Base-by-base conservation (phyloP, 2,329 filamentous ascomycete species). In the Microdochium paspali region DNA sequence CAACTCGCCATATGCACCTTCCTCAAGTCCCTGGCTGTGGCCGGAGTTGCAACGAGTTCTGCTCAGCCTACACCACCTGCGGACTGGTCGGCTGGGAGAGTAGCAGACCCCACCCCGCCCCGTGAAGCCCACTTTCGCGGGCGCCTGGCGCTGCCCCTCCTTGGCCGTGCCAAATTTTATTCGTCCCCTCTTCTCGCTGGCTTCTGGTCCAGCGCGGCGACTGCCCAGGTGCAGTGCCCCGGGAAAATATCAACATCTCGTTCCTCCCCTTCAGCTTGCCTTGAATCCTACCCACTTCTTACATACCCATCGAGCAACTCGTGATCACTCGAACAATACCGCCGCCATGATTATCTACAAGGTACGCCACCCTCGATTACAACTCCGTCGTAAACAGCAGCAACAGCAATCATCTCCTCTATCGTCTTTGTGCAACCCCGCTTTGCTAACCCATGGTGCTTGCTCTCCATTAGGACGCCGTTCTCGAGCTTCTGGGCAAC, bases 301-400 rank as follows among this genome's bases (percentile, higher is more conserved):
- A 52, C 50, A 46, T 45, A 44, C 49, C 23, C 42, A 46, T 43
- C 31, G 53, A 44, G 49, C 53, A 46, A 51, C 49, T 50, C 52
- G 46, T 52, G 46, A 42, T 51, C 47, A 49, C 51, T 53, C 48
- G 40, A 49, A 44, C 46, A 31, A 43, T 30, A 51, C 52, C 69
- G 69, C 61, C 77, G 85, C 71, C 61, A 88, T 88, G 84, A 76
- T 86, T 66, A 86, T 88, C 65, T 87, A 68, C 80, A 82, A 75
- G 70, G 84, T 86, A 67, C 26, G 26, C 26, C 13, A 7, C 26
- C 13, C 26, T 28, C 26, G 26, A 7, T 28, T 51, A 72, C 60
- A 35, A 5, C 42, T 45, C n/a, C 18, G 23, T n/a, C 15, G 35
- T 20, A 15, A 9, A 20, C 15, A 12, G 35, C 35, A 21, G 18